Percentiles rank a stretch among this genome's conserved stretches.
phyloP scores from a whole-genome alignment of 768 basidiomycete species.

The Pisolithus albus region DNA sequence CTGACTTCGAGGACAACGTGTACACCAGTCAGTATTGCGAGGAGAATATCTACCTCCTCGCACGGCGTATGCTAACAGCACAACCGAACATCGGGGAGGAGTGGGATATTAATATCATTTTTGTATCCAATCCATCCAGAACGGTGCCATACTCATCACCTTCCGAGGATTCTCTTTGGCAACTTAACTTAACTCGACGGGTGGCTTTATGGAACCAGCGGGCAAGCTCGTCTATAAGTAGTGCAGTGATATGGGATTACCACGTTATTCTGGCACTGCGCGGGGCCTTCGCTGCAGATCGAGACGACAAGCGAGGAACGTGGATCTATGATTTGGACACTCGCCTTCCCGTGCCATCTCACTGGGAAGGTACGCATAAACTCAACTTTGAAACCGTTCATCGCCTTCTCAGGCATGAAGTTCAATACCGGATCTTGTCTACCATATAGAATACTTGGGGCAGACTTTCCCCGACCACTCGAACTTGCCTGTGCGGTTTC shows the following conservation, averaged over 20 bases:
- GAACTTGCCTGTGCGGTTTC: constrained; percentile 29
- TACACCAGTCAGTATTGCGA: constrained; percentile 67
- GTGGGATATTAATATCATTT: constrained; percentile 52
- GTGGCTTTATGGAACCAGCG: constrained; percentile 63
- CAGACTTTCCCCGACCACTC: constrained; percentile 36
- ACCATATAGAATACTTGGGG: constrained; percentile 36
- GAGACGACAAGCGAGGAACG: constrained; percentile 11
- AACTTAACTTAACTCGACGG: constrained; percentile 28
- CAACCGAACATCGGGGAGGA: constrained; percentile 17
- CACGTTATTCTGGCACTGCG: constrained; percentile 58
- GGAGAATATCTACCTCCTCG: constrained; percentile 65
- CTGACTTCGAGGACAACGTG: constrained; percentile 17
- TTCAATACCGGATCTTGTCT: constrained; percentile 15
- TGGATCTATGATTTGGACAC: constrained; percentile 75
- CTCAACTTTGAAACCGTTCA: neutral
- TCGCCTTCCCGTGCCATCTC: constrained; percentile 43
- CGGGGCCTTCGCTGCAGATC: constrained; percentile 15
- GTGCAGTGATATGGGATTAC: constrained; percentile 65
- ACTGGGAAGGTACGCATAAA: constrained; percentile 37
- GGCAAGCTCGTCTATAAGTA: constrained; percentile 26
- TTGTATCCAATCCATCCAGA: constrained; percentile 58
- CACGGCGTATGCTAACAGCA: constrained; percentile 33
- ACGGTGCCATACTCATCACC: constrained; percentile 36
- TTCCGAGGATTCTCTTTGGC: neutral
- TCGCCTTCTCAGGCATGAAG: constrained; percentile 4